Conservation (phyloP, 257 asterid genomes). For the Apocynum venetum region DNA sequence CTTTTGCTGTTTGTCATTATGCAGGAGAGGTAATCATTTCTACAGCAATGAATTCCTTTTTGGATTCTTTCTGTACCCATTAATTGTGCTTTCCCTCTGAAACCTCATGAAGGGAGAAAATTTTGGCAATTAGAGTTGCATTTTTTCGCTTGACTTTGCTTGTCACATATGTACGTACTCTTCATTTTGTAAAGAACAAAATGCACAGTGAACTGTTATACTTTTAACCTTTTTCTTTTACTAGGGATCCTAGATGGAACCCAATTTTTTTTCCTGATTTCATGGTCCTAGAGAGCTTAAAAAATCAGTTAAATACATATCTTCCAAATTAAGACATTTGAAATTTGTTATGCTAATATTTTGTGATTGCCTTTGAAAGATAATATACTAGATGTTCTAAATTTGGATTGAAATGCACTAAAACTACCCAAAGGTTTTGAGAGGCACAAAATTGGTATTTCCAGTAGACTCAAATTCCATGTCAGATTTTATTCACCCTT, state of each 20-base stretch:
- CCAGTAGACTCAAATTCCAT: neutral
- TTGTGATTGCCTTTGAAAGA: neutral
- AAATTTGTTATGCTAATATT: neutral
- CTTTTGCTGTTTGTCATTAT: conserved; percentile 83
- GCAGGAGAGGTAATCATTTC: conserved; percentile 84
- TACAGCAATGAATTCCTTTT: conserved; percentile 12
- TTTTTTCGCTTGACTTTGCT: neutral
- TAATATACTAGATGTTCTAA: neutral
- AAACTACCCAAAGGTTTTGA: neutral
- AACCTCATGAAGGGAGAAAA: neutral
- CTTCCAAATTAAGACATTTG: neutral
- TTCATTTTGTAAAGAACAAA: neutral
- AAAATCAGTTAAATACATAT: neutral
- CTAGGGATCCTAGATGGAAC: neutral
- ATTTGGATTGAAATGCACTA: neutral
- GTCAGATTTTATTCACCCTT: neutral
- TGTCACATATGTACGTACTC: neutral
- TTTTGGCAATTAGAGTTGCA: neutral
- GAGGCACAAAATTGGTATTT: neutral
- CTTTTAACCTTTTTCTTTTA: neutral
- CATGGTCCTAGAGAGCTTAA: neutral
- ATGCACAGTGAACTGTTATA: too few species aligned
- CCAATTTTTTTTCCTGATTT: too few species aligned
- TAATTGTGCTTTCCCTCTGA: neutral
- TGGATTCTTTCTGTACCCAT: neutral